phyloP scores from a whole-genome alignment of 306 rosid species.

The Gastrolobium villosum region DNA sequence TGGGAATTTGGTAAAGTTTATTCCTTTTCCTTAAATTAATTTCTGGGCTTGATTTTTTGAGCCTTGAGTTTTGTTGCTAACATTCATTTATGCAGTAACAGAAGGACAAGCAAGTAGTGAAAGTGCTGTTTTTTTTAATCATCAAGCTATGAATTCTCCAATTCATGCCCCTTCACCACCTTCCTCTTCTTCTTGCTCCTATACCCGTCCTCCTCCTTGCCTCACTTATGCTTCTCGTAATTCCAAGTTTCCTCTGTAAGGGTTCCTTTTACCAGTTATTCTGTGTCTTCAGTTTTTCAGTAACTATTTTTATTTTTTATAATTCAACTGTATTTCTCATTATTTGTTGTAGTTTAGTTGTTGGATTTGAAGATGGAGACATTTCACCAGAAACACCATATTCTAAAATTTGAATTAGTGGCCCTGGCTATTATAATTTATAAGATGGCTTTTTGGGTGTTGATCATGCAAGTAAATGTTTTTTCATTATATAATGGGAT shows the following conservation, averaged over 20 bases:
- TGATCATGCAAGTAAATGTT: conserved; percentile 15
- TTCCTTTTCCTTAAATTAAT: conserved; percentile 38
- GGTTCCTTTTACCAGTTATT: conserved; percentile 18
- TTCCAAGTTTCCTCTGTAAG: conserved; percentile 71
- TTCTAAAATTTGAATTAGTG: conserved; percentile 34
- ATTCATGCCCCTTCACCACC: conserved; percentile 60
- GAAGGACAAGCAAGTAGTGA: conserved; percentile 41
- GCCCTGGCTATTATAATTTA: conserved; percentile 32
- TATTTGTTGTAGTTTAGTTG: conserved; percentile 27
- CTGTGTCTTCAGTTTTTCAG: conserved; percentile 15
- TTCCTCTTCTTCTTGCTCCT: conserved; percentile 65
- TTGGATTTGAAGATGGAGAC: conserved; percentile 22
- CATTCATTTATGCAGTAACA: conserved; percentile 31
- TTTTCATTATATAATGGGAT: background rate
- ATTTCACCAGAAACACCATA: conserved; percentile 9
- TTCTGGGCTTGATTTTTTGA: conserved; percentile 45
- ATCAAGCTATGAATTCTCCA: conserved; percentile 61
- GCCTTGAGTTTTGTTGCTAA: conserved; percentile 29
- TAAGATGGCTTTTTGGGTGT: conserved; percentile 35
- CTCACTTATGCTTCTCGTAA: conserved; percentile 63
- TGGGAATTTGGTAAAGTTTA: conserved; percentile 46
- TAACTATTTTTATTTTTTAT: background rate
- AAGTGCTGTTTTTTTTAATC: conserved; percentile 14
- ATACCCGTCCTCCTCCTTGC: conserved; percentile 59
- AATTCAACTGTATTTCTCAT: background rate